A percentile compares a stretch with the other conserved stretches of the same genome.
These are phyloP conservation scores for Arachis monticola DNA, from an alignment of 331 rosid genomes.

Conservation along the genomic window DNA sequence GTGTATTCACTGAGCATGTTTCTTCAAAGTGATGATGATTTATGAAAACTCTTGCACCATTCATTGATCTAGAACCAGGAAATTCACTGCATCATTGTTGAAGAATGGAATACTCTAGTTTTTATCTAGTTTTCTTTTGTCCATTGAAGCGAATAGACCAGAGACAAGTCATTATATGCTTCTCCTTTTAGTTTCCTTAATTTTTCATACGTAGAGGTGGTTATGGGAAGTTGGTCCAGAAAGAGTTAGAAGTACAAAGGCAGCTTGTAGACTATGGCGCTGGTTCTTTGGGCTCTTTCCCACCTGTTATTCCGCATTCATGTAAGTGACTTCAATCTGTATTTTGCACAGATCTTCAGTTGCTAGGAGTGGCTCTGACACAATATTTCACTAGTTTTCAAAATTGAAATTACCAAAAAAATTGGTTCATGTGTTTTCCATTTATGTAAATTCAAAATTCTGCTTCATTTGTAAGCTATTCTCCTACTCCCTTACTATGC, in stretches of 20 bases:
- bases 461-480: background rate
- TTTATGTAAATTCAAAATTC: background rate
- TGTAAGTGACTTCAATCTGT: constrained; percentile 62
- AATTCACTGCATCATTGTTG: constrained; percentile 16
- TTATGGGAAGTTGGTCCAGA: constrained; percentile 89
- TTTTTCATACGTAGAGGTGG: constrained; percentile 86
- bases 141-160: background rate
- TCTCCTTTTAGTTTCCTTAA: constrained; percentile 61
- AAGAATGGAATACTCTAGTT: background rate
- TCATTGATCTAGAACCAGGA: background rate
- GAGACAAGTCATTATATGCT: background rate
- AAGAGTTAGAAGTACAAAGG: constrained; percentile 94
- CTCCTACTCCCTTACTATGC: background rate
- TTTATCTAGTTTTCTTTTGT: background rate
- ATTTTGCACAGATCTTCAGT: constrained; percentile 32
- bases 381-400: constrained; percentile 24
- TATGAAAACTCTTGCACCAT: background rate
- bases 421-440: constrained; percentile 1
- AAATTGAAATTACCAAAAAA: background rate
- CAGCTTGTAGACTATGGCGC: constrained; percentile 95
- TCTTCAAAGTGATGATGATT: constrained; percentile 1
- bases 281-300: constrained; percentile 89
- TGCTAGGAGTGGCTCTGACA: constrained; percentile 24
- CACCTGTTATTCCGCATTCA: constrained; percentile 66
- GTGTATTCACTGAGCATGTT: background rate